phyloP scores from a whole-genome alignment of 257 asterid genomes.

The Lycium barbarum region DNA sequence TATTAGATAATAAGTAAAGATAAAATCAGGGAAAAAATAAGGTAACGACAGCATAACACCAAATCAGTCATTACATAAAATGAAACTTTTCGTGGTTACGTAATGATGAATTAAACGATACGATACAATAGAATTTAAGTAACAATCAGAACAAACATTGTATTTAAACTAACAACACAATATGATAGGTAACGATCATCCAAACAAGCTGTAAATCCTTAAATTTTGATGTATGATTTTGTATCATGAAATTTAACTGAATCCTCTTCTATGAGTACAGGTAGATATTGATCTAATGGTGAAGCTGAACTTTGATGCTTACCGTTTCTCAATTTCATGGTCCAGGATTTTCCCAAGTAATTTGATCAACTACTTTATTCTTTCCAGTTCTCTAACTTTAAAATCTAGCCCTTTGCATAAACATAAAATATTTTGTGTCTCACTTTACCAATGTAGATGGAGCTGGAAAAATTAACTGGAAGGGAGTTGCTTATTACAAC shows the following conservation, averaged over 20 bases:
- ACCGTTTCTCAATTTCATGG: constrained; percentile 77
- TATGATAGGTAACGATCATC: too few relatives aligned
- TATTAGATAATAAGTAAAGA: too few relatives aligned
- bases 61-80: too few relatives aligned
- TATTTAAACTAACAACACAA: too few relatives aligned
- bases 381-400: not conserved
- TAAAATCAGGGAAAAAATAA: too few relatives aligned
- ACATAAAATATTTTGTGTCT: not conserved
- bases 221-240: too few relatives aligned
- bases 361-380: not conserved
- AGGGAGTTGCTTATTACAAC: constrained; percentile 37
- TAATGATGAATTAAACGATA: too few relatives aligned
- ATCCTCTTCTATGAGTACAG: constrained; percentile 36
- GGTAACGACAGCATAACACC: too few relatives aligned
- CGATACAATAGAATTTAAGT: too few relatives aligned
- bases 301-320: constrained; percentile 59
- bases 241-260: not conserved
- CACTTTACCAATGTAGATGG: constrained; percentile 30
- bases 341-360: constrained; percentile 74
- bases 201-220: too few relatives aligned
- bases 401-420: not conserved
- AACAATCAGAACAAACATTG: too few relatives aligned
- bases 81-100: too few relatives aligned
- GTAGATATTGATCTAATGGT: constrained; percentile 65
- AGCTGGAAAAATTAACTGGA: constrained; percentile 35